Base-by-base conservation (phyloP, 163 green algal genomes). In the Coccomyxa subellipsoidea region DNA sequence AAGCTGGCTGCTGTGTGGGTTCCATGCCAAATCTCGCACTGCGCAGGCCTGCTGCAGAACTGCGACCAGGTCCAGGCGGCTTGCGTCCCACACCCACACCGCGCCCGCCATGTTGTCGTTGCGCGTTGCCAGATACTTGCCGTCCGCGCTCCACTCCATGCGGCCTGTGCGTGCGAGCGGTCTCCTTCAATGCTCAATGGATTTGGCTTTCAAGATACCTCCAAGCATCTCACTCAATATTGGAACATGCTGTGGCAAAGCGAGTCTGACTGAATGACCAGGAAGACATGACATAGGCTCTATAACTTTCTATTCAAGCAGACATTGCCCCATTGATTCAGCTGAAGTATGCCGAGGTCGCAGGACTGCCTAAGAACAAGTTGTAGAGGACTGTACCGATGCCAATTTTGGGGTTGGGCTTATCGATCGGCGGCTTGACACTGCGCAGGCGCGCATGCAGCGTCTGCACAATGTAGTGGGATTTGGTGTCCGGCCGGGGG, bases 381-480 rank as follows among this genome's bases (percentile, higher is more conserved):
- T 32, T n/a, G 54, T 69, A 34, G 47, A 39, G 38, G 4, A 23
- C 83, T 91, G 82, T 81, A 96, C 94, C 90, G 0, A 98, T 85
- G 29, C 95, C 95, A 1, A 96, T 82, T 75, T 93, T 94, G 12
- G 93, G 91, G 81, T 95, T 93, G 35, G 92, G 85, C 76, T 96
- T 93, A 82, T 95, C 94, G 7, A 86, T 87, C 84, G 21, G 82
- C 31, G 77, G 36, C 75, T 59, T 59, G 23, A 59, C 15, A 18
- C 47, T 59, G 18, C 86, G 83, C n/a, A 97, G 37, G 1, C 82
- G 54, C 4, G 91, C 80, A 37, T 93, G 92, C 40, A 96, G 87
- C 73, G 90, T 54, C 5, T 59, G 73, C 12, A 95, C 88, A 36
- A 90, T 82, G 78, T 97, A 97, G 27, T 84, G 85, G 27, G 86